Evolutionary conservation across 352 stramenopile genomes (phyloP), one percentile per base, ranked within the genome.

Genomic region (Elongisporangium anandrum): DNA sequence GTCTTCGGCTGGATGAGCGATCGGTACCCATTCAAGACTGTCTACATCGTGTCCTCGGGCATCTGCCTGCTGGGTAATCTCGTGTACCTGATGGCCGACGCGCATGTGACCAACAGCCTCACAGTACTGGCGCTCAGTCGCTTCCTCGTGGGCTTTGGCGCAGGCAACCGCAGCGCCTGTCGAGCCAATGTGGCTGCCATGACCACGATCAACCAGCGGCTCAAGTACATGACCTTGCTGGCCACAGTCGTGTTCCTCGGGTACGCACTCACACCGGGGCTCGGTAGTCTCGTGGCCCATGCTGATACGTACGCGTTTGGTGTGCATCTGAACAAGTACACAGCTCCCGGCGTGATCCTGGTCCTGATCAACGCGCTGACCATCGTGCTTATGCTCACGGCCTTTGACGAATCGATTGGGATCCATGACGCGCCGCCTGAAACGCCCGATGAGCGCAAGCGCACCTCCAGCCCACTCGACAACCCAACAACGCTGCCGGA

Each of bases 321-420:
- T n/a, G 65, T 91, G 52, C 81, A 92, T 53, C 75, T 92, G 21
- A 87, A 92, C 64, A 86, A 88, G 66, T 88, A 85, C 59, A 92
- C 83, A 39, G 68, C 79, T 15, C 83, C 80, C 0, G 83, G 80
- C 2, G 20, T 88, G 60, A 82, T 90, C 51, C 70, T 92, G 8
- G 65, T 86, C 6, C 23, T 66, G 16, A 68, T 92, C 55, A 92
- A 90, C 57, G 26, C 76, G 23, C 39, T 87, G 20, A 90, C 79
- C 58, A 88, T 92, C 41, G 39, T 89, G 20, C 62, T 63, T 8
- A 90, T 92, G 78, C 52, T 88, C 52, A 80, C 75, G 12, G 22
- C 71, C 15, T 90, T 83, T 52, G 79, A 92, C 39, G 56, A 77
- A 16, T 70, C 58, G 3, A 69, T 93, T 23, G 62, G 68, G n/a